A percentile compares a stretch with the other conserved stretches of the same genome.
Evolutionary conservation across 2,329 filamentous ascomycete genomes (phyloP).

Genomic region (Graphilbum fragrans): DNA sequence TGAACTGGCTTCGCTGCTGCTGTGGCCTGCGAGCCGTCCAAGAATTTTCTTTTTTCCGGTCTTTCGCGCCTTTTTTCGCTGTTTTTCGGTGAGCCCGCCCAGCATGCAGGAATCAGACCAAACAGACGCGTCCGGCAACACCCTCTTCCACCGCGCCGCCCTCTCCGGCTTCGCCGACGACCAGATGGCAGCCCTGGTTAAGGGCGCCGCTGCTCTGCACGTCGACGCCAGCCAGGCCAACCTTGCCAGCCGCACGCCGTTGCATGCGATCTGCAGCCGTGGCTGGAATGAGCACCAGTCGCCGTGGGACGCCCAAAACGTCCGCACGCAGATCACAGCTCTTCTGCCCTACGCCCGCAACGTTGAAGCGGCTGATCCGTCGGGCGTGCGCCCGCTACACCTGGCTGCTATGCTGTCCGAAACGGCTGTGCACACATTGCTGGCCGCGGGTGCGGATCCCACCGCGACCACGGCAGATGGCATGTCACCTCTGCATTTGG

Average conservation of each 20-base stretch:
- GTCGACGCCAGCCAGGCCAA: neutral
- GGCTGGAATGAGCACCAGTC: neutral
- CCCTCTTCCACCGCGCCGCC: slow-evolving; percentile 1
- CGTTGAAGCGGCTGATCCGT: neutral
- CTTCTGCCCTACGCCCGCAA: neutral
- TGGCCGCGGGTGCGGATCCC: slow-evolving; percentile 1
- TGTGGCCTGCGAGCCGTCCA: neutral
- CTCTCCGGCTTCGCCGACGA: neutral
- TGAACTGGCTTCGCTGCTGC: too few species aligned
- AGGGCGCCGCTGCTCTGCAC: neutral
- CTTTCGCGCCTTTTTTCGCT: neutral
- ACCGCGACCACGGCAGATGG: neutral
- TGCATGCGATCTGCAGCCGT: neutral
- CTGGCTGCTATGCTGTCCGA: neutral
- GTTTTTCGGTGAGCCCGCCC: too few species aligned
- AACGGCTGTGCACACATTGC: neutral
- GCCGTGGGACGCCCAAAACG: neutral
- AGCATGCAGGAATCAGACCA: neutral
- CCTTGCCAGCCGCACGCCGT: slow-evolving; percentile 1
- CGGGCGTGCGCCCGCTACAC: slow-evolving; percentile 2
- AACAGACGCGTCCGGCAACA: slow-evolving; percentile 1
- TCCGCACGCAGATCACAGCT: neutral
- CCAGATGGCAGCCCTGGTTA: neutral
- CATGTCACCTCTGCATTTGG: slow-evolving; percentile 3
- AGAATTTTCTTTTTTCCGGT: neutral